phyloP scores from a whole-genome alignment of 129 eudicot genomes.

The Flaveria sonorensis region DNA sequence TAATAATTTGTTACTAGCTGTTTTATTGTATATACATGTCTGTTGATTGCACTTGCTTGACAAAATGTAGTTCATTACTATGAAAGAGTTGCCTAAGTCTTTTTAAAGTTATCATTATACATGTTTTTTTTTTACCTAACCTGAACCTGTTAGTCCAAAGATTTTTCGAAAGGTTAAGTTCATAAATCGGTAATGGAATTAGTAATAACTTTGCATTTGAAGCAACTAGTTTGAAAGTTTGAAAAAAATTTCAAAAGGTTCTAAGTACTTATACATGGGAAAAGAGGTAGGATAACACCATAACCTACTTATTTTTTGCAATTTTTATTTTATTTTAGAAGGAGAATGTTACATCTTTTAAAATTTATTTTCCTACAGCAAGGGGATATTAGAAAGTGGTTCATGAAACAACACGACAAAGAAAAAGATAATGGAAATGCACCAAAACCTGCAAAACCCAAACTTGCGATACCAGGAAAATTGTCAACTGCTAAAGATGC shows the following conservation, averaged over 20 bases:
- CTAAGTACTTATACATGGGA: neutral
- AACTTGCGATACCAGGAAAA: conserved; percentile 36
- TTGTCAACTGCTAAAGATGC: conserved; percentile 33
- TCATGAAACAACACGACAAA: conserved; percentile 71
- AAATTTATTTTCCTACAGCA: conserved; percentile 29
- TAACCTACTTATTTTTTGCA: conserved; percentile 6
- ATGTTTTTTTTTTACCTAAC: neutral
- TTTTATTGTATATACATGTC: neutral
- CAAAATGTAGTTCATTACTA: conserved; percentile 1
- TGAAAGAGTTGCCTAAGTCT: neutral
- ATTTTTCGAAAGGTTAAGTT: neutral
- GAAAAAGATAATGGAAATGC: conserved; percentile 48
- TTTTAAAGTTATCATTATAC: too few relatives aligned
- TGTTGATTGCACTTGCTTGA: neutral
- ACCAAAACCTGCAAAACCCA: conserved; percentile 45
- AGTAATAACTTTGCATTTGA: neutral
- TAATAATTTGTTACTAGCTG: neutral
- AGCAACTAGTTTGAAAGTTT: neutral
- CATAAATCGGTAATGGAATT: neutral
- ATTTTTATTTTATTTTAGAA: neutral
- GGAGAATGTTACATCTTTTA: conserved; percentile 10
- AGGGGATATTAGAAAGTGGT: conserved; percentile 91
- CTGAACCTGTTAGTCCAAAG: neutral
- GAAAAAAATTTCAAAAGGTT: neutral
- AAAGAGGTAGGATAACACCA: neutral